Percentiles rank a stretch among this genome's conserved stretches.
phyloP scores from a whole-genome alignment of 371 early-diverging fungal species.

The Phascolomyces articulosus region DNA sequence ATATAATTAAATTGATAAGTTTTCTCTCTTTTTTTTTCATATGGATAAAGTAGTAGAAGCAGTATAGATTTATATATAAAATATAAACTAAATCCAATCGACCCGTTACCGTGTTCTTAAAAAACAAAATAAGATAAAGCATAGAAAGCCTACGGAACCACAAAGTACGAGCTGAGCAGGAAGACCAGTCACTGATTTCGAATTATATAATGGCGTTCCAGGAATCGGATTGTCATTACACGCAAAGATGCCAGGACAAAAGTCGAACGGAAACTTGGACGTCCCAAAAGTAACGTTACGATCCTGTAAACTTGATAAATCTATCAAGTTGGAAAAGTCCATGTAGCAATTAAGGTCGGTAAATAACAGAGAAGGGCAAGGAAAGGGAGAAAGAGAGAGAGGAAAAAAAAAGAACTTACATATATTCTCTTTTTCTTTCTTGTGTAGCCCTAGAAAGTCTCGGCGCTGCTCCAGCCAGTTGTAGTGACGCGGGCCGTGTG shows the following conservation, averaged over 20 bases:
- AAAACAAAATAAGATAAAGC: conserved; percentile 48
- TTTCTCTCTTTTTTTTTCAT: no score
- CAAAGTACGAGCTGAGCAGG: conserved; percentile 49
- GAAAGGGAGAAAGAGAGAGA: not conserved
- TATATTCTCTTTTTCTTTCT: not conserved
- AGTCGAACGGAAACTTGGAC: conserved; percentile 19
- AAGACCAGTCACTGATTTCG: conserved; percentile 50
- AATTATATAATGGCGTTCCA: conserved; percentile 43
- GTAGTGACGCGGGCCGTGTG: not conserved
- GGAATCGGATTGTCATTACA: conserved; percentile 42
- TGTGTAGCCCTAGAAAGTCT: not conserved
- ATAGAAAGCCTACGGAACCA: conserved; percentile 39
- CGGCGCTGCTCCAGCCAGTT: not conserved
- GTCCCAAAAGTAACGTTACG: not conserved
- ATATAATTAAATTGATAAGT: no score
- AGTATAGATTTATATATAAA: no score
- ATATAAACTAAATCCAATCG: no score
- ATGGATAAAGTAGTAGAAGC: not conserved
- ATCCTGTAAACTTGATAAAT: not conserved
- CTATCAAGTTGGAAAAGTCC: conserved; percentile 8
- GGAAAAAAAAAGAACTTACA: not conserved
- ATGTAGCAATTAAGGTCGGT: not conserved
- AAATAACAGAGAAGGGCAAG: not conserved
- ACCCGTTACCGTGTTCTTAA: conserved; percentile 50
- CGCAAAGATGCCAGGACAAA: conserved; percentile 32